Conservation (phyloP, 495 filamentous ascomycete species). For the Neurospora sp. region DNA sequence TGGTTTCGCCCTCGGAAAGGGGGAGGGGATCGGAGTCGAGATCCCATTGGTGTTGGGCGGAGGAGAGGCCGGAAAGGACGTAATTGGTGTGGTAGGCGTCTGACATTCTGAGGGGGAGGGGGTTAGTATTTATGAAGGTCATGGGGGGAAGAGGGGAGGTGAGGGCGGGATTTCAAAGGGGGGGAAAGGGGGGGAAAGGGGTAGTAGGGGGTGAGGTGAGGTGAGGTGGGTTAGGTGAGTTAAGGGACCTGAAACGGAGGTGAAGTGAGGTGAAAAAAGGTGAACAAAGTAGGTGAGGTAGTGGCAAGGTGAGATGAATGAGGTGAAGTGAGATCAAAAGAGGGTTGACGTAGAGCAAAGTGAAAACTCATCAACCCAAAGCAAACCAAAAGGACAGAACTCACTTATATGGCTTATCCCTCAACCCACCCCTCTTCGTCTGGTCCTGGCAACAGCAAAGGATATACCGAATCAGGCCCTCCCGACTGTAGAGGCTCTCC, state of each 20-base stretch:
- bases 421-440: constrained; percentile 60
- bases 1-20: constrained; percentile 14
- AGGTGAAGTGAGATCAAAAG: not conserved
- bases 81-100: constrained; percentile 94
- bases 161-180: not conserved
- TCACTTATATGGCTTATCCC: constrained; percentile 90
- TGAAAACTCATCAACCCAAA: not conserved
- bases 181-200: constrained; percentile 5
- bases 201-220: not conserved
- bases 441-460: constrained; percentile 74
- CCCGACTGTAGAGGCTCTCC: constrained; percentile 61
- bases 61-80: constrained; percentile 75
- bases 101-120: constrained; percentile 41
- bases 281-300: not conserved
- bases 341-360: not conserved
- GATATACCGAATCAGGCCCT: constrained; percentile 80
- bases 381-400: constrained; percentile 20
- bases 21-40: constrained; percentile 27
- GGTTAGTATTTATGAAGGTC: not conserved
- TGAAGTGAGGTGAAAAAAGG: not conserved
- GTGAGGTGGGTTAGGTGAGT: not conserved
- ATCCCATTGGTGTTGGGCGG: constrained; percentile 65
- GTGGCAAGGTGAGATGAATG: not conserved
- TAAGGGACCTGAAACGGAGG: not conserved
- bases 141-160: not conserved